These are phyloP conservation scores for Microbotryomycetes sp. DNA, from an alignment of 1,284 basidiomycete genomes.

Conservation along the genomic window DNA sequence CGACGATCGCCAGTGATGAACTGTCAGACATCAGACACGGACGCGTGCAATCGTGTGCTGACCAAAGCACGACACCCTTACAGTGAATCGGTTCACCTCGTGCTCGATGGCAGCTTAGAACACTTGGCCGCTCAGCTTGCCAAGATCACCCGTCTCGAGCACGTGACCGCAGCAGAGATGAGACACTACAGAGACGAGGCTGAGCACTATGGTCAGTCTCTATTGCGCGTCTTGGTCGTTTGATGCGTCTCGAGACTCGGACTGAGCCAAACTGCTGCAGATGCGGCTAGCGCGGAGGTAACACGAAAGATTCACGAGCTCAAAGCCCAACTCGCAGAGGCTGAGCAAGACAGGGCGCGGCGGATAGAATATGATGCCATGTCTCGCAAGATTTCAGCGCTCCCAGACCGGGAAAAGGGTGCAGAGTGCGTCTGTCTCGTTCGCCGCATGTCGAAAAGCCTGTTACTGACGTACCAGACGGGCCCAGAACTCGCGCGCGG, in stretches of 20 bases:
- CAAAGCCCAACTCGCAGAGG: conserved; percentile 5
- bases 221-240: too few species aligned
- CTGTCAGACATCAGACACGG: conserved; percentile 12
- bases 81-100: conserved; percentile 27
- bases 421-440: conserved; percentile 15
- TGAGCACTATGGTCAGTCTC: background rate
- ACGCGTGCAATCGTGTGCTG: background rate
- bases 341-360: conserved; percentile 26
- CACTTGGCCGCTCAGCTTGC: conserved; percentile 16
- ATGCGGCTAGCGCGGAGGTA: conserved; percentile 5
- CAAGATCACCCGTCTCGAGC: conserved; percentile 4
- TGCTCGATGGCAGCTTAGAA: conserved; percentile 24
- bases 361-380: conserved; percentile 33
- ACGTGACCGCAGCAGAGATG: conserved; percentile 22
- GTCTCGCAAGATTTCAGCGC: conserved; percentile 17
- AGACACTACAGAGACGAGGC: conserved; percentile 15
- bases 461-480: too few species aligned
- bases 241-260: too few species aligned
- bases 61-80: background rate
- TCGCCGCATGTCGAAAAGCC: too few species aligned
- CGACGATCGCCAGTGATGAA: conserved; percentile 5
- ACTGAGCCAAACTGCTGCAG: too few species aligned
- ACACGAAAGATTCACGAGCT: conserved; percentile 9
- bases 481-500: conserved; percentile 20
- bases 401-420: conserved; percentile 22